Evolutionary conservation across 805 yeast genomes (phyloP).

Genomic region (Scheffersomyces lignosus): DNA sequence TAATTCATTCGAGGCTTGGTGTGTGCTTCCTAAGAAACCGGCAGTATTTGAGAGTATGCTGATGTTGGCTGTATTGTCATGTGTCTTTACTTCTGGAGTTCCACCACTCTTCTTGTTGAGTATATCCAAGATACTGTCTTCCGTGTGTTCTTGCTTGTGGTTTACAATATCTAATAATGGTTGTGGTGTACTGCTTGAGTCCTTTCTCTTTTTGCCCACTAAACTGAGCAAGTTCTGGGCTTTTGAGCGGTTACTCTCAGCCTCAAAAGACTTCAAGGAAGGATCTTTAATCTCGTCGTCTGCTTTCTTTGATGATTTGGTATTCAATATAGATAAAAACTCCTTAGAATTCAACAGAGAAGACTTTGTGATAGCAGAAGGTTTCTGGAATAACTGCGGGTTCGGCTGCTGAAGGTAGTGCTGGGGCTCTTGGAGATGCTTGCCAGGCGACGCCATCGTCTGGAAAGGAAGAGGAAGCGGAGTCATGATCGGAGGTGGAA

Average conservation of each 20-base stretch:
- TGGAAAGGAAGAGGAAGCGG: slow-evolving; percentile 6
- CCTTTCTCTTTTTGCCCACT: slow-evolving; percentile 18
- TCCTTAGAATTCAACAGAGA: slow-evolving; percentile 40
- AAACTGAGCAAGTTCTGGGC: slow-evolving; percentile 32
- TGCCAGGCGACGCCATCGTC: slow-evolving; percentile 1
- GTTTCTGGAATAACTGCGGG: slow-evolving; percentile 41
- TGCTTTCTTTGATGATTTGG: slow-evolving; percentile 13
- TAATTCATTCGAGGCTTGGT: slow-evolving; percentile 25
- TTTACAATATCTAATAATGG: neutral
- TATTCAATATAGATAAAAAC: slow-evolving; percentile 42
- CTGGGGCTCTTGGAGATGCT: slow-evolving; percentile 2
- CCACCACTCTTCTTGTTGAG: slow-evolving; percentile 8
- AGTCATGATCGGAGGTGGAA: slow-evolving; percentile 6
- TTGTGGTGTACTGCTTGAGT: neutral
- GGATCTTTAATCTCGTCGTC: slow-evolving; percentile 6
- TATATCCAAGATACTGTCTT: slow-evolving; percentile 6
- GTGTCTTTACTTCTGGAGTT: too few species aligned
- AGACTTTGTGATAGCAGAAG: slow-evolving; percentile 33
- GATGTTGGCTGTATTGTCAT: too few species aligned
- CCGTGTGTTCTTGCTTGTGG: slow-evolving; percentile 2
- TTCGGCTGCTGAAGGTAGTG: slow-evolving; percentile 21
- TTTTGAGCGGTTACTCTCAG: slow-evolving; percentile 27
- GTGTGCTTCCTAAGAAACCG: too few species aligned
- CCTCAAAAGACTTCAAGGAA: slow-evolving; percentile 8
- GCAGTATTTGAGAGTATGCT: too few species aligned